Conservation (phyloP, 306 rosid species). For the Malus domestica region DNA sequence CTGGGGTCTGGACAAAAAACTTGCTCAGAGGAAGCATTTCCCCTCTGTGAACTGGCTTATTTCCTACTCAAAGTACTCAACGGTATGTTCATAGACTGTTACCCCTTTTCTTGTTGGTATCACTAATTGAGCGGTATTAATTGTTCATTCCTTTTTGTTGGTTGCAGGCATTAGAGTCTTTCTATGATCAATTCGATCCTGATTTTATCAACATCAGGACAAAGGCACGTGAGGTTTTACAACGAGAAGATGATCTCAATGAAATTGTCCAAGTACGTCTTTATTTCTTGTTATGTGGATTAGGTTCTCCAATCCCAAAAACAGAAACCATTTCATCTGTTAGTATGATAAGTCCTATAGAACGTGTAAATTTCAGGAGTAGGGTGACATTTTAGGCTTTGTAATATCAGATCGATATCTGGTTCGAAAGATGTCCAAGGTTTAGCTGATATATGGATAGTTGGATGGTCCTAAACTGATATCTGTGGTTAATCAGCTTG, state of each 20-base stretch:
- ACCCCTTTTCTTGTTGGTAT: neutral
- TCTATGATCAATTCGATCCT: slow-evolving; percentile 92
- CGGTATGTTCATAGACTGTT: slow-evolving; percentile 44
- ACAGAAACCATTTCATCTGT: neutral
- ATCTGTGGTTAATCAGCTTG: slow-evolving; percentile 57
- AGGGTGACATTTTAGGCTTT: neutral
- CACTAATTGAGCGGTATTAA: neutral
- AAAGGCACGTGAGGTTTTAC: slow-evolving; percentile 94
- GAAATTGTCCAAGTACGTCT: slow-evolving; percentile 89
- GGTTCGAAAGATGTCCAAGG: neutral
- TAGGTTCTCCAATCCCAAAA: neutral
- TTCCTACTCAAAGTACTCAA: slow-evolving; percentile 89
- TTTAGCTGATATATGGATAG: neutral
- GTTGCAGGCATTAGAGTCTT: slow-evolving; percentile 77
- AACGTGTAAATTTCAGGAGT: neutral
- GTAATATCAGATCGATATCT: neutral
- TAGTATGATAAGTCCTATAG: neutral
- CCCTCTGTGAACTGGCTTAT: slow-evolving; percentile 99
- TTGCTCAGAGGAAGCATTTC: slow-evolving; percentile 99
- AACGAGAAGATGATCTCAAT: slow-evolving; percentile 97
- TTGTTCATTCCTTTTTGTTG: slow-evolving; percentile 5
- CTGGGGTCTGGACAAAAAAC: slow-evolving; percentile 99
- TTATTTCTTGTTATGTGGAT: neutral
- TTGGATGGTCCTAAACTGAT: neutral
- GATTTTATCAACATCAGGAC: slow-evolving; percentile 97